These are phyloP conservation scores for Parasitella parasitica DNA, from an alignment of 371 early-diverging fungal genomes.

Conservation along the genomic window DNA sequence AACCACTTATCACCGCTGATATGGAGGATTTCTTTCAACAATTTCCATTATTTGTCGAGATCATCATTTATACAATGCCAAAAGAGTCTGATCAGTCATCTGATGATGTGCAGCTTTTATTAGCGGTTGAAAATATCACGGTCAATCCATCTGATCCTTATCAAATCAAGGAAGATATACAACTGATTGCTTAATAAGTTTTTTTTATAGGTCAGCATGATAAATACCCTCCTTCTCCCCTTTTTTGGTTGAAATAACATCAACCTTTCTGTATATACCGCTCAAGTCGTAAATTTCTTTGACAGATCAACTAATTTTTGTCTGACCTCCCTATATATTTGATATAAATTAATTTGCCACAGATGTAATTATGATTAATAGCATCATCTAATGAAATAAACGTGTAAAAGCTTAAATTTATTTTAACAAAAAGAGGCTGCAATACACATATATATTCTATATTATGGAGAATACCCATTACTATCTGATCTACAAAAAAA, in stretches of 20 bases:
- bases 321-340: no score
- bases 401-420: no score
- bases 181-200: not conserved
- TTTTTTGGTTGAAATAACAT: no score
- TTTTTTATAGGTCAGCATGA: not conserved
- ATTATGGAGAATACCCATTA: no score
- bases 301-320: no score
- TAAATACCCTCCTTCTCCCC: not conserved
- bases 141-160: conserved; percentile 30
- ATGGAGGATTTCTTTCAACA: conserved; percentile 42
- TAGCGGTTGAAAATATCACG: conserved; percentile 30
- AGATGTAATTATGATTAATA: no score
- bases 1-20: conserved; percentile 31
- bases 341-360: no score
- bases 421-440: no score
- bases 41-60: conserved; percentile 37
- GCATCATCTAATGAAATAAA: no score
- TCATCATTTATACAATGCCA: conserved; percentile 29
- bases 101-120: conserved; percentile 24
- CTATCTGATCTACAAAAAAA: no score
- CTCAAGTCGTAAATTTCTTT: not conserved
- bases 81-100: conserved; percentile 4
- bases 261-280: no score
- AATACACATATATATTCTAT: no score
- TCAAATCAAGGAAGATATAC: conserved; percentile 29